phyloP scores from a whole-genome alignment of 495 filamentous ascomycete species.

The Cairneyella variabilis region DNA sequence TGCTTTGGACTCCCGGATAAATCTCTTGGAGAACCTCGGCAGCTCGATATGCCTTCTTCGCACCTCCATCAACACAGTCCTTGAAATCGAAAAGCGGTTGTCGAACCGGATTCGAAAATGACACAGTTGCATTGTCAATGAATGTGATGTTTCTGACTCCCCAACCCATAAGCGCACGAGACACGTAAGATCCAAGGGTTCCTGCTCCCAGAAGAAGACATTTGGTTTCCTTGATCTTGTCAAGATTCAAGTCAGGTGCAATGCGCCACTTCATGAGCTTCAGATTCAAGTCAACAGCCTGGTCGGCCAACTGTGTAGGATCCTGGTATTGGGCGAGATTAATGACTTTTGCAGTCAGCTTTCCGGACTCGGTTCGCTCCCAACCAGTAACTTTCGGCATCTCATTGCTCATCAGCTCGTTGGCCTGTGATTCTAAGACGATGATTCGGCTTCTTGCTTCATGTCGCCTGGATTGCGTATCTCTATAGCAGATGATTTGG shows the following conservation, averaged over 20 bases:
- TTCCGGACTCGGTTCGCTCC: constrained; percentile 78
- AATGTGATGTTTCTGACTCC: constrained; percentile 96
- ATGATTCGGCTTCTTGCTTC: constrained; percentile 78
- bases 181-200: constrained; percentile 90
- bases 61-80: constrained; percentile 84
- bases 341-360: constrained; percentile 68
- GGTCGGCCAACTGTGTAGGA: constrained; percentile 78
- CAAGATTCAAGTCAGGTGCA: constrained; percentile 80
- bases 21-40: constrained; percentile 80
- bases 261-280: constrained; percentile 99
- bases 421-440: constrained; percentile 48
- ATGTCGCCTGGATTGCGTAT: constrained; percentile 69
- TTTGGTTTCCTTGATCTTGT: constrained; percentile 83
- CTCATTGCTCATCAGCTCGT: constrained; percentile 10
- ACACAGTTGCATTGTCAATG: constrained; percentile 89
- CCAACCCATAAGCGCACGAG: constrained; percentile 89
- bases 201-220: constrained; percentile 94
- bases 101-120: constrained; percentile 95
- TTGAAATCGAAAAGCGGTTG: constrained; percentile 88
- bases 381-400: constrained; percentile 87
- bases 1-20: constrained; percentile 82
- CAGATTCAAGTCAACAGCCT: constrained; percentile 94
- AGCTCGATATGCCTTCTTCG: constrained; percentile 76
- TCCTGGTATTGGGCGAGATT: constrained; percentile 91
- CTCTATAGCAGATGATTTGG: constrained; percentile 87